These are phyloP conservation scores for Starmerella stigmatis DNA, from an alignment of 805 yeast genomes.

Conservation along the genomic window DNA sequence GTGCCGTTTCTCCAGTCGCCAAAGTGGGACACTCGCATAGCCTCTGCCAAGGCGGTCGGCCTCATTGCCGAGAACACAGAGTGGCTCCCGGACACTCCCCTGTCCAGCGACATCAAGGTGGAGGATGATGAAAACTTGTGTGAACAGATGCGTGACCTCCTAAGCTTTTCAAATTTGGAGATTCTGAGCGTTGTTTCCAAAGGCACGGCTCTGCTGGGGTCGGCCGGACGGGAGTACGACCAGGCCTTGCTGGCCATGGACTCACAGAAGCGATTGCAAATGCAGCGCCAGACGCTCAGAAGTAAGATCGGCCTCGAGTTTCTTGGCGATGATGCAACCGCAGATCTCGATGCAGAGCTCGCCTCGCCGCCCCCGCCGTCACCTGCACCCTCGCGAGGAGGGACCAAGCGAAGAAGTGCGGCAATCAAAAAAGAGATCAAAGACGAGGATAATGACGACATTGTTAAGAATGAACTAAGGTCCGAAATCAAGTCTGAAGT, in stretches of 20 bases:
- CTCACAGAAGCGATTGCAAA: slow-evolving; percentile 40
- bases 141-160: slow-evolving; percentile 19
- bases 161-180: slow-evolving; percentile 32
- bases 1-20: slow-evolving; percentile 74
- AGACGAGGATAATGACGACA: too few relatives aligned
- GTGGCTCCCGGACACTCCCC: slow-evolving; percentile 70
- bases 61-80: slow-evolving; percentile 71
- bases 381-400: too few relatives aligned
- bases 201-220: slow-evolving; percentile 48
- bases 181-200: slow-evolving; percentile 31
- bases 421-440: too few relatives aligned
- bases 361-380: slow-evolving; percentile 15
- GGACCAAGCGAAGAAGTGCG: too few relatives aligned
- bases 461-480: neutral
- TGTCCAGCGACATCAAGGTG: slow-evolving; percentile 14
- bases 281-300: slow-evolving; percentile 40
- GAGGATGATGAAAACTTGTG: slow-evolving; percentile 27
- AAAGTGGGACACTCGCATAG: slow-evolving; percentile 92
- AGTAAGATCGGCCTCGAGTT: slow-evolving; percentile 38
- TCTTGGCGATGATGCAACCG: slow-evolving; percentile 30
- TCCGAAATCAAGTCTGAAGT: slow-evolving; percentile 9
- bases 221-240: slow-evolving; percentile 44
- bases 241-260: slow-evolving; percentile 33
- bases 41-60: slow-evolving; percentile 92
- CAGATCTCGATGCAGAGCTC: slow-evolving; percentile 27